Base-by-base conservation (phyloP, 352 stramenopile genomes). In the Pythium rhizo-oryzae region DNA sequence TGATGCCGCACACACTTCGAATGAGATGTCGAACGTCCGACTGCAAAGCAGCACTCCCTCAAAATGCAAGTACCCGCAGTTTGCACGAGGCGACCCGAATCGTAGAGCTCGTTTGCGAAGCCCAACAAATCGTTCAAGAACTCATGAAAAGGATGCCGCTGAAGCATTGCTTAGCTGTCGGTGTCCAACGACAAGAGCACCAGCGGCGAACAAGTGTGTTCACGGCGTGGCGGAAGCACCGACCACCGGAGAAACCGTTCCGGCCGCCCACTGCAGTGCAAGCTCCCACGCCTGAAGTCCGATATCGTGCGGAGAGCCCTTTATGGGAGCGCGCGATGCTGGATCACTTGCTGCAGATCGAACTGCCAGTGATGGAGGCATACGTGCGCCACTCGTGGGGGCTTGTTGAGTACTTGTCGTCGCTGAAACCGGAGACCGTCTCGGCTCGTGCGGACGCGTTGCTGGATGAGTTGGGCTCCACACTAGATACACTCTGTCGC, bases 341-440 rank as follows among this genome's bases (percentile, higher is more conserved):
- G 4, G 54, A 69, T 3, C 78, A 90, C 43, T 62, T 90, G 28
- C 62, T 75, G 24, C 59, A 78, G 23, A 64, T 81, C 7, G 80
- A 90, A 33, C 58, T 90, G 7, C 78, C 78, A n/a, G 76, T 74
- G 1, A 82, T 90, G 67, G 78, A 83, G 24, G 41, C 46, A 2
- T 87, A 87, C 50, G 51, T 87, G 19, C 77, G 59, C 18, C 75
- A 76, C 13, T 59, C 87, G 19, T 87, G 82, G 78, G 70, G 56
- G 16, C 69, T 72, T 2, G 68, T 74, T 13, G 78, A 88, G 44
- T 60, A 28, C 8, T 44, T 90, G 44, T 46, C 76, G n/a, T 69
- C 77, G 13, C 55, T 90, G 1, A 69, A 67, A 11, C 18, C 51
- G 0, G 67, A 77, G n/a, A 72, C 55, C 19, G 4, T 71, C 8